Base-by-base conservation (phyloP, 495 filamentous ascomycete genomes). In the Lophium mytilinum region DNA sequence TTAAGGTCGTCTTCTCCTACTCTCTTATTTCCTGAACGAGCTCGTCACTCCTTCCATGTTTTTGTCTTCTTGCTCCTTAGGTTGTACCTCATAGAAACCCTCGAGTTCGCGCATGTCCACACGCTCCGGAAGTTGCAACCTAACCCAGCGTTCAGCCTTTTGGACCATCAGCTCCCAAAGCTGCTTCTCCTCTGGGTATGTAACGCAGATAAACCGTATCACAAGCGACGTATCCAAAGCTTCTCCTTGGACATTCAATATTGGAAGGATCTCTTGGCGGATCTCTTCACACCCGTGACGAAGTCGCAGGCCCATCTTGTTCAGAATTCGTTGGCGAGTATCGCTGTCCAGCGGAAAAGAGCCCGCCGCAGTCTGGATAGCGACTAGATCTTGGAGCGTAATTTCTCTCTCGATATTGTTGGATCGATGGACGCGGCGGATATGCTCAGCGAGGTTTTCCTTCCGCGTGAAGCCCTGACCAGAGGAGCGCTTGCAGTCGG, bases 361-460 rank as follows among this genome's bases (percentile, higher is more conserved):
- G 45, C 45, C 45, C 19, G 17, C 4, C 19, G 45, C 45, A 21
- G 45, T 19, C 45, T 48, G 45, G 15, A 48, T 21, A 24, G 15
- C 15, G 18, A 48, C 30, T 12, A 48, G n/a, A 48, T 48, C 30
- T 4, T 24, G 45, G 15, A 48, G 19, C 3, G 4, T 48, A 6
- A 48, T 7, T 6, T 15, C 45, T 24, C 17, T 48, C n/a, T 15
- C 17, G 3, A 1, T n/a, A 12, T 15, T 9, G 14, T 2, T n/a
- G 45, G 12, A 3, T 1, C 66, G 53, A 55, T 74, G 91, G 8
- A 89, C 89, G 4, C 88, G 83, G 24, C 89, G 82, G 19, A 91
- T 69, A 67, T 96, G 91, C 71, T 96, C 91, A 59, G 87, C 85
- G 3, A 94, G 77, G 60, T 96, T 95, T 70, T 95, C 91, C 53